Conservation (phyloP, 108 stramenopile species). For the Conticribra weissflogii region DNA sequence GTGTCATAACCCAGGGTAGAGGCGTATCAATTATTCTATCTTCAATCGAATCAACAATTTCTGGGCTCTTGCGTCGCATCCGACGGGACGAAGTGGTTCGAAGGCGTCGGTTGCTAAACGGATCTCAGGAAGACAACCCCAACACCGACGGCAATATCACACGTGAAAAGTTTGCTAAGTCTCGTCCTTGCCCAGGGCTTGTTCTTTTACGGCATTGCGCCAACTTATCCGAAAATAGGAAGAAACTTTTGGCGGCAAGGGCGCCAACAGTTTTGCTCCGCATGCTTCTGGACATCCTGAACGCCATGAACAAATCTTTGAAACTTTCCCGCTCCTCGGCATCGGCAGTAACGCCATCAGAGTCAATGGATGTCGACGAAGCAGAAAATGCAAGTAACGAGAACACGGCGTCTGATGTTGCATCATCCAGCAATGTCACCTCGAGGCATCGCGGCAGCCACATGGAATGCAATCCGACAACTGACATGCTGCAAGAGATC, state of each 20-base stretch:
- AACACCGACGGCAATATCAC: constrained; percentile 43
- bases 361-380: constrained; percentile 30
- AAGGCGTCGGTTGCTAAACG: constrained; percentile 1
- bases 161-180: constrained; percentile 55
- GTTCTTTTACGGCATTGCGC: constrained; percentile 65
- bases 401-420: not conserved
- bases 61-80: constrained; percentile 59
- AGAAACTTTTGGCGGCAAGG: constrained; percentile 67
- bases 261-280: constrained; percentile 81
- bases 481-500: constrained; percentile 70
- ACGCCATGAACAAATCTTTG: constrained; percentile 66
- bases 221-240: constrained; percentile 69
- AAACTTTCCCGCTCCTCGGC: constrained; percentile 20
- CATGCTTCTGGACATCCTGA: constrained; percentile 76
- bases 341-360: not conserved
- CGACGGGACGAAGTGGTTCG: constrained; percentile 67
- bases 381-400: constrained; percentile 1
- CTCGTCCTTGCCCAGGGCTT: constrained; percentile 65
- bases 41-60: constrained; percentile 60
- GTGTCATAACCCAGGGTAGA: constrained; percentile 49
- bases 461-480: constrained; percentile 56
- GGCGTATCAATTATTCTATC: constrained; percentile 68
- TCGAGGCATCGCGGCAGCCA: not conserved
- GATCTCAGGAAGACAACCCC: not conserved
- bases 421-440: not conserved